Base-by-base conservation (phyloP, 2,329 filamentous ascomycete species). In the Didymella keratinophila region DNA sequence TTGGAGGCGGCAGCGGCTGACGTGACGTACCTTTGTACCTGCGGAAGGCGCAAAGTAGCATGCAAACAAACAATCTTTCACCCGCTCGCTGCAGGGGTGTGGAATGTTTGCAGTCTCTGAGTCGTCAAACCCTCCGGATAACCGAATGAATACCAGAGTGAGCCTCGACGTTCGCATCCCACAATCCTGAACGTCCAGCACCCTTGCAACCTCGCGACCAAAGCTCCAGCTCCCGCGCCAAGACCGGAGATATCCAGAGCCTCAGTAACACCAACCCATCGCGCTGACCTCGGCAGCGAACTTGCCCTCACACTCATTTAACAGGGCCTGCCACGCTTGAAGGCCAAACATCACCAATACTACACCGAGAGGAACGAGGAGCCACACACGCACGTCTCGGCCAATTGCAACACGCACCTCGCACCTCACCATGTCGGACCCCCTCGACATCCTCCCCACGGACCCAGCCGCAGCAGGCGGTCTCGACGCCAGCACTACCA, bases 401-500 rank as follows among this genome's bases (percentile, higher is more conserved):
- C 30, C 30, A 32, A 32, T 32, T 9, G 30, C 12, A 32, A 32
- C 30, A 16, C 30, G 34, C 45, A 46, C 14, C 47, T n/a, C n/a
- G n/a, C 53, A 53, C 49, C 46, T 14, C 36, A 10, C 37, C 37
- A 70, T 71, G 65, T 52, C 68, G 16, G 81, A 85, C 69, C 82
- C 84, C 66, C 84, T 93, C 72, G 56, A 58, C 51, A 39, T 53
- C n/a, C 56, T 58, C 30, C 16, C 49, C 49, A 21, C 55, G 2
- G 21, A 37, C 43, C 49, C 49, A 4, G 16, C 43, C n/a, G 83
- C 88, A 76, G 87, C 89, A 76, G 92, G 89, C 56, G 86, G 87
- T 78, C 83, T 92, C 72, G 56, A 54, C 39, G 56, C 56, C 10
- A 39, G 28, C 10, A 58, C 45, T 3, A 34, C 50, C 1, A 93